Conservation (phyloP, 805 yeast species). For the Candida vaughaniae region DNA sequence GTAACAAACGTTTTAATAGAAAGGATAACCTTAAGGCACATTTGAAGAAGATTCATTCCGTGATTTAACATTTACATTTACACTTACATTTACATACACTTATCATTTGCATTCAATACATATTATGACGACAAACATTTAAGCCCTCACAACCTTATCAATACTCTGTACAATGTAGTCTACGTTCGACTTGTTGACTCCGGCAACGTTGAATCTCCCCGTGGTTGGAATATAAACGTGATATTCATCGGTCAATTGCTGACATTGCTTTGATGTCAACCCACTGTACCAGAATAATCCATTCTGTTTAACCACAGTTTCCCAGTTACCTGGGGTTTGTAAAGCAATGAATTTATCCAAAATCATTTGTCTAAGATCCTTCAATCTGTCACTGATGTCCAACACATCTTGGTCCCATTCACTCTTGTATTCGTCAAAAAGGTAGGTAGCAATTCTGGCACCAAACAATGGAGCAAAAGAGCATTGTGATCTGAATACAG, state of each 20-base stretch:
- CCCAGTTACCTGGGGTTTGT: slow-evolving; percentile 47
- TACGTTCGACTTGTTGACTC: slow-evolving; percentile 39
- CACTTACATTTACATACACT: not conserved
- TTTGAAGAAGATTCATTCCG: slow-evolving; percentile 55
- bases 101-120: not conserved
- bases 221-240: slow-evolving; percentile 38
- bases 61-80: slow-evolving; percentile 1
- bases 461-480: slow-evolving; percentile 50
- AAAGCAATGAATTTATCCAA: slow-evolving; percentile 28
- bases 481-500: slow-evolving; percentile 38
- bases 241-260: slow-evolving; percentile 28
- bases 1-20: slow-evolving; percentile 57
- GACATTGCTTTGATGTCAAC: slow-evolving; percentile 32
- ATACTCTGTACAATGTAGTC: slow-evolving; percentile 36
- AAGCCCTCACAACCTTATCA: slow-evolving; percentile 34
- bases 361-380: slow-evolving; percentile 28
- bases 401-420: slow-evolving; percentile 39
- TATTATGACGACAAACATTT: not conserved
- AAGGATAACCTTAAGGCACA: slow-evolving; percentile 62
- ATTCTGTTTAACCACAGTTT: slow-evolving; percentile 30
- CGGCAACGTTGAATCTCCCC: slow-evolving; percentile 48
- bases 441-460: slow-evolving; percentile 38
- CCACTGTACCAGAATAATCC: slow-evolving; percentile 49
- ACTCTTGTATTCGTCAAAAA: slow-evolving; percentile 25
- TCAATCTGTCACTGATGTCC: slow-evolving; percentile 30